A percentile compares a stretch with the other conserved stretches of the same genome.
Evolutionary conservation across 2,329 filamentous ascomycete genomes (phyloP).

Genomic region (Corynespora cassiicola): DNA sequence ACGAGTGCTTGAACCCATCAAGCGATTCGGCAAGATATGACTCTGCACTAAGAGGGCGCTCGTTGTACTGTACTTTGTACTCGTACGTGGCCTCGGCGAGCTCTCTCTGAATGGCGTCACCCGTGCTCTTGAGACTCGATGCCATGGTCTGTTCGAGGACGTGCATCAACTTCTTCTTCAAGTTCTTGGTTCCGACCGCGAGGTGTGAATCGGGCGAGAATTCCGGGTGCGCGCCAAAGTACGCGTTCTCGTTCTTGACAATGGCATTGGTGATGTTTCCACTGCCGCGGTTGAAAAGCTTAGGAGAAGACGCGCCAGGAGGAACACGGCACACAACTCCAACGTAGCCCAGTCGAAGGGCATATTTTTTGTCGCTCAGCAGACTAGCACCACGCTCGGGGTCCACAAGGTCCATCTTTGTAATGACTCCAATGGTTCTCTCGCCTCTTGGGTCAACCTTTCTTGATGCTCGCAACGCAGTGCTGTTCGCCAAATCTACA

Average conservation of each 20-base stretch:
- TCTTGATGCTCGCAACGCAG: slow-evolving; percentile 85
- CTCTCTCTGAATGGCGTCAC: slow-evolving; percentile 91
- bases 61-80: slow-evolving; percentile 99
- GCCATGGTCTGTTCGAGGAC: slow-evolving; percentile 98
- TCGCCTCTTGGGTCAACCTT: slow-evolving; percentile 94
- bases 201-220: slow-evolving; percentile 78
- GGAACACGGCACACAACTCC: slow-evolving; percentile 91
- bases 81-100: slow-evolving; percentile 97
- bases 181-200: slow-evolving; percentile 80
- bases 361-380: slow-evolving; percentile 89
- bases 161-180: slow-evolving; percentile 96
- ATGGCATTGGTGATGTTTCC: slow-evolving; percentile 83
- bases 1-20: slow-evolving; percentile 96
- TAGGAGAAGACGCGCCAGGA: slow-evolving; percentile 59
- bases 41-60: slow-evolving; percentile 90
- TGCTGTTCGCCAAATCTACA: slow-evolving; percentile 96
- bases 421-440: slow-evolving; percentile 97
- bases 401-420: slow-evolving; percentile 98
- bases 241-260: slow-evolving; percentile 84
- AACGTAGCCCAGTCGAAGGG: slow-evolving; percentile 92
- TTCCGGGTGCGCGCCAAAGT: slow-evolving; percentile 84
- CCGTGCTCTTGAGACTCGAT: slow-evolving; percentile 84
- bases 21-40: slow-evolving; percentile 95
- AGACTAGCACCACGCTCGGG: slow-evolving; percentile 78
- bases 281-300: slow-evolving; percentile 83